These are phyloP conservation scores for Trichoderma breve DNA, from an alignment of 2,329 filamentous ascomycete genomes.

Conservation along the genomic window DNA sequence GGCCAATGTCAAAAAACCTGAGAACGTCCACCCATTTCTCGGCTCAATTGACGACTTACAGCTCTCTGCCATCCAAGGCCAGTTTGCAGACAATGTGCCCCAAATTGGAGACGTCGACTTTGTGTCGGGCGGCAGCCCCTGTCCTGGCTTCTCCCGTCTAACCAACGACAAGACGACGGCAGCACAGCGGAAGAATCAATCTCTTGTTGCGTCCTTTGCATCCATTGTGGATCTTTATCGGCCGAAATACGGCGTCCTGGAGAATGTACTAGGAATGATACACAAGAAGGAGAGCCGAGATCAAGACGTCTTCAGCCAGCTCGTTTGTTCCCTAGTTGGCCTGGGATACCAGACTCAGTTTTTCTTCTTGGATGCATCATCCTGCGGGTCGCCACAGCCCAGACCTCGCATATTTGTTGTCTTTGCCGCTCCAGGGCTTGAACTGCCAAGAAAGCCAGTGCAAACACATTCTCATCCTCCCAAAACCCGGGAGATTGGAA, in stretches of 20 bases:
- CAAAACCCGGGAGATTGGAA: conserved; percentile 27
- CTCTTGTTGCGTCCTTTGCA: conserved; percentile 72
- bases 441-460: conserved; percentile 53
- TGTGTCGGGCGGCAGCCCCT: conserved; percentile 72
- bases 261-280: conserved; percentile 72
- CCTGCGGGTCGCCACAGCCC: conserved; percentile 63
- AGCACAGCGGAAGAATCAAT: conserved; percentile 66
- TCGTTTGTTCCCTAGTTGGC: conserved; percentile 70
- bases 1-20: conserved; percentile 55
- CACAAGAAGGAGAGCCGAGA: conserved; percentile 43
- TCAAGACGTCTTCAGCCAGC: conserved; percentile 68
- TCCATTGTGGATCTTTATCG: conserved; percentile 72
- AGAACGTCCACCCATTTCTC: conserved; percentile 54
- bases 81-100: conserved; percentile 49
- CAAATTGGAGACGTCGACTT: conserved; percentile 63
- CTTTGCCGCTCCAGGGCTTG: conserved; percentile 65
- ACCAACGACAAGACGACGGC: conserved; percentile 57
- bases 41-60: conserved; percentile 74
- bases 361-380: conserved; percentile 67
- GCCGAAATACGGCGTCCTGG: conserved; percentile 71
- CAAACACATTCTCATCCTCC: conserved; percentile 63
- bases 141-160: conserved; percentile 68
- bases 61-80: conserved; percentile 51
- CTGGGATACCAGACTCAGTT: conserved; percentile 74
- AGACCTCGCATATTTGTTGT: conserved; percentile 68